These are phyloP conservation scores for Fusarium protoensiforme DNA, from an alignment of 2,329 filamentous ascomycete species.

Conservation along the genomic window DNA sequence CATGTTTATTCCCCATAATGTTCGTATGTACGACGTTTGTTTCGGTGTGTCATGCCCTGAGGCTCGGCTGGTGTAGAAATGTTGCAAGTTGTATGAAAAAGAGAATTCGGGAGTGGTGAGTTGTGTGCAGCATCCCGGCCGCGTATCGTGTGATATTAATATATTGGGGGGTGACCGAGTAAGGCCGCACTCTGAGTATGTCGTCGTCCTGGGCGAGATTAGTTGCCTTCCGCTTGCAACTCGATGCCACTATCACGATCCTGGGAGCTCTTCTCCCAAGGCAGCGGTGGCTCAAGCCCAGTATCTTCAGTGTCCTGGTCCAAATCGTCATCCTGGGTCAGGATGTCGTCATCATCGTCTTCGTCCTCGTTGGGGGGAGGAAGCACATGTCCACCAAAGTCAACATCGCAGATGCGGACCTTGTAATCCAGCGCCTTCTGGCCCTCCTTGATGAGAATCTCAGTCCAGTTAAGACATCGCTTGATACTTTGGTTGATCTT, in stretches of 20 bases:
- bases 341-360: conserved; percentile 48
- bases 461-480: conserved; percentile 88
- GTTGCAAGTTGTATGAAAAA: conserved; percentile 8
- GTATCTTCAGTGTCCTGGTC: conserved; percentile 32
- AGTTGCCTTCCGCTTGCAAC: conserved; percentile 54
- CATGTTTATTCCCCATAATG: conserved; percentile 27
- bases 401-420: conserved; percentile 81
- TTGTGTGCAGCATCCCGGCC: conserved; percentile 22
- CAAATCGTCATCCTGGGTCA: conserved; percentile 26
- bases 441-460: conserved; percentile 89
- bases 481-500: conserved; percentile 96
- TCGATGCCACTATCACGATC: conserved; percentile 66
- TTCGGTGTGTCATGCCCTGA: conserved; percentile 22
- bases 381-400: conserved; percentile 84
- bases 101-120: conserved; percentile 20
- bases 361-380: conserved; percentile 69
- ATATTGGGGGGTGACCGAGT: background rate
- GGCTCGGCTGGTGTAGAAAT: conserved; percentile 31
- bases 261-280: conserved; percentile 54
- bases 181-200: background rate
- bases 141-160: conserved; percentile 1
- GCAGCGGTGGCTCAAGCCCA: conserved; percentile 39
- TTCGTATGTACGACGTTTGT: conserved; percentile 31
- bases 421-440: conserved; percentile 87
- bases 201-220: background rate